phyloP scores from a whole-genome alignment of 2,329 filamentous ascomycete genomes.

The Colletotrichum eleusines region DNA sequence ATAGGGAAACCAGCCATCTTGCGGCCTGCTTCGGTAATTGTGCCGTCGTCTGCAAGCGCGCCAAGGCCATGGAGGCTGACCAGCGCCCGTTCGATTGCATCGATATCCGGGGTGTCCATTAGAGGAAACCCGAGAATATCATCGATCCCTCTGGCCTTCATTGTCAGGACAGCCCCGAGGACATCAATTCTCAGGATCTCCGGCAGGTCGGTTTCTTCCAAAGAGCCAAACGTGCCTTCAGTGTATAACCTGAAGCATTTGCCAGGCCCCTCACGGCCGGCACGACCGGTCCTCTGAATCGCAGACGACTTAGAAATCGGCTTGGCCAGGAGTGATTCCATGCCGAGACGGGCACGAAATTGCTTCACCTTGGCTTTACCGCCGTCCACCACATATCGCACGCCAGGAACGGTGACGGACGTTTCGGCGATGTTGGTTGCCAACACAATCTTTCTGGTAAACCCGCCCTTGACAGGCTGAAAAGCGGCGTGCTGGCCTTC shows the following conservation, averaged over 20 bases:
- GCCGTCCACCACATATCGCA: slow-evolving; percentile 90
- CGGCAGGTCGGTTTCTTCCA: slow-evolving; percentile 82
- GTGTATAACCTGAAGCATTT: slow-evolving; percentile 94
- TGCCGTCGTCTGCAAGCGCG: slow-evolving; percentile 78
- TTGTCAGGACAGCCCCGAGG: slow-evolving; percentile 85
- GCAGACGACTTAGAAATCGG: slow-evolving; percentile 94
- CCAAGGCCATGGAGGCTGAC: slow-evolving; percentile 83
- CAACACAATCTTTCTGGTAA: slow-evolving; percentile 88
- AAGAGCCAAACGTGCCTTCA: slow-evolving; percentile 75
- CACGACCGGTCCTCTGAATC: slow-evolving; percentile 90
- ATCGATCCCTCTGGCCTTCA: slow-evolving; percentile 90
- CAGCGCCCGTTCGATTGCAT: slow-evolving; percentile 84
- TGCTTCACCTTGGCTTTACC: slow-evolving; percentile 96
- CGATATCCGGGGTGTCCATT: slow-evolving; percentile 82
- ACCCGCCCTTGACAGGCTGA: slow-evolving; percentile 75
- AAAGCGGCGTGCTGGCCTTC: slow-evolving; percentile 90
- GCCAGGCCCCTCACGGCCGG: slow-evolving; percentile 90
- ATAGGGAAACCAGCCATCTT: slow-evolving; percentile 88
- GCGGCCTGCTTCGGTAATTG: slow-evolving; percentile 78
- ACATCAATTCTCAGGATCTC: slow-evolving; percentile 94
- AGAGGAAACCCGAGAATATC: slow-evolving; percentile 87
- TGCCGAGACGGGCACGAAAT: slow-evolving; percentile 83
- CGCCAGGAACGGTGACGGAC: slow-evolving; percentile 93
- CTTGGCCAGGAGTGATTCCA: slow-evolving; percentile 91
- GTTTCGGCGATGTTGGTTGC: slow-evolving; percentile 99